Evolutionary conservation across 768 basidiomycete species (phyloP), one percentile per base, ranked within the genome.

Genomic region (Coprinopsis cinerea): DNA sequence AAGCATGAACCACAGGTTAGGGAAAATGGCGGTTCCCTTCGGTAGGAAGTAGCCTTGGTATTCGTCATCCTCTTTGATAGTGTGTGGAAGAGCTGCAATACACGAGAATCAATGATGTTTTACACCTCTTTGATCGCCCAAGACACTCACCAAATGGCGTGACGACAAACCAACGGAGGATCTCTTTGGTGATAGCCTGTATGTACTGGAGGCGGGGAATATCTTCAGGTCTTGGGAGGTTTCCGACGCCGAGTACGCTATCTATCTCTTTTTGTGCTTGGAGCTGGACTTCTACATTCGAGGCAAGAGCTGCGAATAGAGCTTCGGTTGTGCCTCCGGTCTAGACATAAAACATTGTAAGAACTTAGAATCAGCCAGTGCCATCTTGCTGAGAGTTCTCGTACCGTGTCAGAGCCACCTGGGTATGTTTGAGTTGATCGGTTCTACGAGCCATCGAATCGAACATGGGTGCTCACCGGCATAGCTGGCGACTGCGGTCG

Each of bases 31-130:
- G n/a, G 62, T 56, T 2, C 71, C 71, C 50, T 63, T 63, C 13
- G 71, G 70, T 32, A 71, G 67, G 32, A 58, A 59, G 50, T 67
- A 68, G 4, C 68, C 68, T 36, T 64, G 58, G 44, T 64, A 69
- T 13, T 64, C 60, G 47, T 70, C 67, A 22, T 69, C 66, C 23
- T 56, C 40, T 11, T 51, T 57, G 14, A 50, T 37, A 15, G 43
- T 28, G 44, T 56, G 59, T 2, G 54, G 49, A 17, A 44, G 7
- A 32, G 10, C 15, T 28, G 34, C n/a, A n/a, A n/a, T n/a, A n/a
- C n/a, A n/a, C n/a, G n/a, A n/a, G n/a, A n/a, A n/a, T n/a, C n/a
- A n/a, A n/a, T n/a, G n/a, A n/a, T n/a, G n/a, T n/a, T n/a, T n/a
- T n/a, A n/a, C n/a, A n/a, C n/a, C n/a, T n/a, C n/a, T n/a, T n/a